Base-by-base conservation (phyloP, 345 rosid genomes). In the Pistacia integerrima region DNA sequence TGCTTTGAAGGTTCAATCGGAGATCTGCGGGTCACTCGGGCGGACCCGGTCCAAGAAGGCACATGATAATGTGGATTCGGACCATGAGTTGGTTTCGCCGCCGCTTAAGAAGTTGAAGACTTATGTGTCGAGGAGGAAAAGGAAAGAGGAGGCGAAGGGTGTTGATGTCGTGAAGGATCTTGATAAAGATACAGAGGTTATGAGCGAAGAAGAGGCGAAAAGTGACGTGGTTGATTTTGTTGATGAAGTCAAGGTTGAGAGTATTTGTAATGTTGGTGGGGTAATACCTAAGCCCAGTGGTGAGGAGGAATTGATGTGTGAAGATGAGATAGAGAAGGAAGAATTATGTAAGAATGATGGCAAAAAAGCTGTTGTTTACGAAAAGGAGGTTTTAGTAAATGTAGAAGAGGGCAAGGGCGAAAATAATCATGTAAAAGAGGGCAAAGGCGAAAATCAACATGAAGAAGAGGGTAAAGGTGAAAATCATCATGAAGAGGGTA, bases 21-120 rank as follows among this genome's bases (percentile, higher is more conserved):
- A 95, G 93, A 90, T 94, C 85, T 85, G 85, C 55, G 97, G 94
- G 81, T 82, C 86, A 7, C 33, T 93, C 72, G 98, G 98, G 9
- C 90, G 97, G 69, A 95, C 98, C 5, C 87, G 98, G 30, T 82
- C 91, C 38, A 83, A 87, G 70, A 84, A 71, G 76, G 77, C 25
- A 7, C 75, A 55, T 74, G 72, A 35, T 65, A 65, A 65, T 54
- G 77, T 56, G 11, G 70, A n/a, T 10, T 48, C 56, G 75, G 52
- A 25, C 46, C 18, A 8, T 73, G 48, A 13, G 55, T 10, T 28
- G 18, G 67, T 38, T 17, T 30, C 44, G 8, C 48, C 28, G 5
- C 49, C 69, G 11, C 67, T 16, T n/a, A 87, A 80, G 83, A 87
- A 78, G 51, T 58, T 76, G 82, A 86, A 81, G 82, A 57, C 62